Evolutionary conservation across 75 land plant genomes (phyloP), one percentile per base, ranked within the genome.

Genomic region (Picea sitchensis): DNA sequence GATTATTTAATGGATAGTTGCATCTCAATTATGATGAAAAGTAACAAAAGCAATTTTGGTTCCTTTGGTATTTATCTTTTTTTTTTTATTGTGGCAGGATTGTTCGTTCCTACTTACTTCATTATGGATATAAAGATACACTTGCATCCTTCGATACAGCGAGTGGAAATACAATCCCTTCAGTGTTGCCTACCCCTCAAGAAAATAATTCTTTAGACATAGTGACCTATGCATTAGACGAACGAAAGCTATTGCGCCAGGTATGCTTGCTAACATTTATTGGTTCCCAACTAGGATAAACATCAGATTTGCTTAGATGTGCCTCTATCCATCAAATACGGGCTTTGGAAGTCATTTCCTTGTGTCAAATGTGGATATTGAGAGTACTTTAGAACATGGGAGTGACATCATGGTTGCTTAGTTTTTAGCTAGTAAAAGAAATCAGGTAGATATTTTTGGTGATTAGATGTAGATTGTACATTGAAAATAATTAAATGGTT

Each of bases 111-210:
- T 97, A 95, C 84, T 83, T 97, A 81, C 86, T 91, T 60, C 95
- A 97, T 75, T 97, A 95, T 89, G 99, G 95, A 31, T 97, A 97
- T 78, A 89, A 97, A 80, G 99, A 93, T 51, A 97, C 99, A 38
- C 89, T 97, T 2, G 77, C 79, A 62, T 91, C 94, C 60, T 91
- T 95, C 81, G 99, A 97, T 60, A 64, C 78, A 36, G 95, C 95
- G 75, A 85, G 86, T 78, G 94, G 88, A 80, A 89, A 76, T 81
- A 85, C 89, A 2, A 80, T 80, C 23, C 91, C 98, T 73, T 85
- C 91, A n/a, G 73, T 81, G 15, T 36, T 79, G 4, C 44, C 82
- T 3, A 65, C 76, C 11, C 86, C 80, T 15, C 68, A 86, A 80
- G 93, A 91, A 82, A 90, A 84, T 82, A 90, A 88, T 3, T 74